Percentiles rank a stretch among this genome's conserved stretches.
Evolutionary conservation across 495 filamentous ascomycete species (phyloP).

Genomic region (Echria macrotheca): DNA sequence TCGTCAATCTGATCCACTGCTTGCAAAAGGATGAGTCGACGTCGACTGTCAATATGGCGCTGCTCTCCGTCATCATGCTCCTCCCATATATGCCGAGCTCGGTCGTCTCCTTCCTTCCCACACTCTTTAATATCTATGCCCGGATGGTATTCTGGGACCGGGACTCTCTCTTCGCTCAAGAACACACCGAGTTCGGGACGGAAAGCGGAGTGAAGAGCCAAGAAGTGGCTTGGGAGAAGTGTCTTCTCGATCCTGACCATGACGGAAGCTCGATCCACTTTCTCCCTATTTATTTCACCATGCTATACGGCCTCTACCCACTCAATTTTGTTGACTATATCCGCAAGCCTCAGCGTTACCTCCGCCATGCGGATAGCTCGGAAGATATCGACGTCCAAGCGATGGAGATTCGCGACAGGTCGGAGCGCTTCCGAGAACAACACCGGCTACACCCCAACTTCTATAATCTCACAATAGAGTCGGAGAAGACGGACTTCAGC

Average conservation of each 20-base stretch:
- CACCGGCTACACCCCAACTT: slow-evolving; percentile 73
- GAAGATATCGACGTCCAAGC: slow-evolving; percentile 69
- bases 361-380: slow-evolving; percentile 57
- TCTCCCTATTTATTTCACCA: slow-evolving; percentile 70
- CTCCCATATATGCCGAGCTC: slow-evolving; percentile 68
- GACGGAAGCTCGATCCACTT: slow-evolving; percentile 61
- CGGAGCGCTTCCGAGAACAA: slow-evolving; percentile 59
- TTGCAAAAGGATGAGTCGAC: slow-evolving; percentile 68
- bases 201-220: slow-evolving; percentile 23
- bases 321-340: slow-evolving; percentile 74
- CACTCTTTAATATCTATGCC: slow-evolving; percentile 70
- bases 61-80: slow-evolving; percentile 67
- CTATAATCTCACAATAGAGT: slow-evolving; percentile 61
- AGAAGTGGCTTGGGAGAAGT: slow-evolving; percentile 51
- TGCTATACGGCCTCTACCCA: slow-evolving; percentile 74
- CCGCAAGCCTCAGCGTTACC: slow-evolving; percentile 64
- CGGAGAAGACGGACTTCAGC: slow-evolving; percentile 62
- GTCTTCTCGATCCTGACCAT: slow-evolving; percentile 49
- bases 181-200: slow-evolving; percentile 27
- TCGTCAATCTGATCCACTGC: slow-evolving; percentile 61
- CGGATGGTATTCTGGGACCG: slow-evolving; percentile 68
- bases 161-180: slow-evolving; percentile 32
- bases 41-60: slow-evolving; percentile 58
- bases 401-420: slow-evolving; percentile 60
- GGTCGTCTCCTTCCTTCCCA: slow-evolving; percentile 54